These are phyloP conservation scores for Pseudogymnoascus sp. DNA, from an alignment of 2,329 filamentous ascomycete species.

Conservation along the genomic window DNA sequence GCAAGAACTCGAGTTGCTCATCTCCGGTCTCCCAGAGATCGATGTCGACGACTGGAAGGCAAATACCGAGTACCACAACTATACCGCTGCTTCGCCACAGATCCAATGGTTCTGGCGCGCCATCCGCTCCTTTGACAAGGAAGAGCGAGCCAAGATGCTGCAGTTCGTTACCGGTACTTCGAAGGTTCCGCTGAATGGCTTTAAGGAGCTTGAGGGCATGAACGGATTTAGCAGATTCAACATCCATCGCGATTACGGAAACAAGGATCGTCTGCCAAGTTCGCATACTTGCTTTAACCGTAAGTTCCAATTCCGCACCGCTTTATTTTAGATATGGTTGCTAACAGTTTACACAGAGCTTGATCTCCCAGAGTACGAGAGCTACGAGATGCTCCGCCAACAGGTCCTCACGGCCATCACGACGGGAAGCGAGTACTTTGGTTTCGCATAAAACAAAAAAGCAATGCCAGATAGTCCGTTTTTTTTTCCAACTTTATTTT, in stretches of 20 bases:
- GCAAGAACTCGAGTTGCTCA: constrained; percentile 91
- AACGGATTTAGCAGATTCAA: constrained; percentile 98
- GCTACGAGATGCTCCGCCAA: constrained; percentile 80
- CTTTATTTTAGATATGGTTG: constrained; percentile 11
- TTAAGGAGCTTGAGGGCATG: constrained; percentile 99
- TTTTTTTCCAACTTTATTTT: background rate
- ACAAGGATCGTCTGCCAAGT: constrained; percentile 88
- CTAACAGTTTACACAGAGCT: constrained; percentile 57
- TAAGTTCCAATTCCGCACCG: constrained; percentile 46
- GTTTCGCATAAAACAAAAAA: constrained; percentile 65
- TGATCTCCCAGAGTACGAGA: constrained; percentile 96
- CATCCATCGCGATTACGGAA: constrained; percentile 95
- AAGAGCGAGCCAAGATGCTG: constrained; percentile 91
- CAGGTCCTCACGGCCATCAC: constrained; percentile 94
- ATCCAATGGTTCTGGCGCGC: constrained; percentile 99
- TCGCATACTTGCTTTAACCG: constrained; percentile 99
- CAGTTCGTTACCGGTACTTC: constrained; percentile 98
- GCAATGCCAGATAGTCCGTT: background rate
- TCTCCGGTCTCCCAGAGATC: constrained; percentile 94
- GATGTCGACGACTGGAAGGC: constrained; percentile 99
- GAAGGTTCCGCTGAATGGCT: constrained; percentile 96
- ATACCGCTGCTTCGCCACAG: constrained; percentile 85
- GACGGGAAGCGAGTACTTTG: constrained; percentile 94
- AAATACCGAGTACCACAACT: constrained; percentile 98
- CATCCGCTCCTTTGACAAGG: constrained; percentile 94